These are phyloP conservation scores for Aspergillus alliaceus DNA, from an alignment of 2,329 filamentous ascomycete genomes.

Conservation along the genomic window DNA sequence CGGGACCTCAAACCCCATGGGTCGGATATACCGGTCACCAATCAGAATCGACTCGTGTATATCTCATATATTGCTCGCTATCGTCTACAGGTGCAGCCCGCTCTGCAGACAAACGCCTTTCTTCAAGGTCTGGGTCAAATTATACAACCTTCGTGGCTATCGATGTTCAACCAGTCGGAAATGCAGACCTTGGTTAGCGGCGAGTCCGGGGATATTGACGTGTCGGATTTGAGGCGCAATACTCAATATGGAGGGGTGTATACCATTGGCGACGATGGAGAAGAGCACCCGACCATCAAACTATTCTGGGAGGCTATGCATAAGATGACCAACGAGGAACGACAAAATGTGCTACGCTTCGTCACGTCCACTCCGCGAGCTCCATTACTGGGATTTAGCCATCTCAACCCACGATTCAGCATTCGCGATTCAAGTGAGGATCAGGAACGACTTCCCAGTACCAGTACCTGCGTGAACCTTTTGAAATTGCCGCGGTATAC, in stretches of 20 bases:
- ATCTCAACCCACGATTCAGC: conserved; percentile 81
- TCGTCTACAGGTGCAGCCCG: conserved; percentile 77
- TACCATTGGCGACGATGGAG: conserved; percentile 79
- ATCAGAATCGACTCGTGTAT: conserved; percentile 90
- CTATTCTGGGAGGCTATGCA: conserved; percentile 92
- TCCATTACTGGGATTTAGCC: conserved; percentile 83
- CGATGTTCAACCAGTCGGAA: conserved; percentile 97
- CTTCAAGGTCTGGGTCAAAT: conserved; percentile 81
- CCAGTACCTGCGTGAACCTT: conserved; percentile 94
- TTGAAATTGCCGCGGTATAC: conserved; percentile 86
- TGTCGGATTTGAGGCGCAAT: conserved; percentile 80
- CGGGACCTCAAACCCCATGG: conserved; percentile 76
- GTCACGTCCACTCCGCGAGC: conserved; percentile 91
- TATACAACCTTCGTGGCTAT: conserved; percentile 88
- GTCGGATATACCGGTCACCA: conserved; percentile 76
- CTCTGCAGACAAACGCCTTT: conserved; percentile 81
- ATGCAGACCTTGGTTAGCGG: conserved; percentile 91
- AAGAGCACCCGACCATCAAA: conserved; percentile 81
- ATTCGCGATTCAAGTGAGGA: conserved; percentile 82
- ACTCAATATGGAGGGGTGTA: conserved; percentile 89
- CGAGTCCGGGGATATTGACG: conserved; percentile 79
- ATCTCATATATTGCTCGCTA: conserved; percentile 89
- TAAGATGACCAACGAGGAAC: conserved; percentile 70
- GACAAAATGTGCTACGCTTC: conserved; percentile 87
- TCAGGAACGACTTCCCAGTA: conserved; percentile 78